These are phyloP conservation scores for Ganoderma resinaceum DNA, from an alignment of 1,284 basidiomycete species.

Conservation along the genomic window DNA sequence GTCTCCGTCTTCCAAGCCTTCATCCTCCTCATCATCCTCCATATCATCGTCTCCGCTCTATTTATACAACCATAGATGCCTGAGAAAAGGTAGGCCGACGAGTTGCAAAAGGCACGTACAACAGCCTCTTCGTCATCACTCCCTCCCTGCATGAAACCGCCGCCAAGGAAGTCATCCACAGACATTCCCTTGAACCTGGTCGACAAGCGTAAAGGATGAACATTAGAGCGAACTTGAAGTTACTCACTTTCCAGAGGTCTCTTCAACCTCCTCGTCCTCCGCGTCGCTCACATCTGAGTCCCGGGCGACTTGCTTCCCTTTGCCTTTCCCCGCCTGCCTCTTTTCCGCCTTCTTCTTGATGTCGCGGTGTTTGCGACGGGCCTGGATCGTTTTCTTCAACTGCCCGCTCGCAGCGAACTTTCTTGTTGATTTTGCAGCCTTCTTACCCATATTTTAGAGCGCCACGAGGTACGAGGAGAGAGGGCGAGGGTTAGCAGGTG, in stretches of 20 bases:
- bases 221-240: background rate
- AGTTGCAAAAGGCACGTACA: slow-evolving; percentile 9
- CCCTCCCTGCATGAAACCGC: slow-evolving; percentile 73
- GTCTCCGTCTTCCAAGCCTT: slow-evolving; percentile 58
- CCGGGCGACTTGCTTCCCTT: slow-evolving; percentile 45
- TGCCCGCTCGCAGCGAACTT: slow-evolving; percentile 90
- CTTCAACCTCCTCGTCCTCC: slow-evolving; percentile 48
- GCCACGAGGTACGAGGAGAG: background rate
- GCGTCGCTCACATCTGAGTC: slow-evolving; percentile 40
- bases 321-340: slow-evolving; percentile 56
- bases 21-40: slow-evolving; percentile 50
- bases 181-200: slow-evolving; percentile 63
- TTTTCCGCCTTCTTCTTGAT: slow-evolving; percentile 74
- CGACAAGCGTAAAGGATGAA: slow-evolving; percentile 2
- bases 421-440: slow-evolving; percentile 77
- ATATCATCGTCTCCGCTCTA: slow-evolving; percentile 34
- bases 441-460: slow-evolving; percentile 59
- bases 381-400: slow-evolving; percentile 85
- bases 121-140: slow-evolving; percentile 49
- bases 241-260: slow-evolving; percentile 38
- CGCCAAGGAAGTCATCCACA: slow-evolving; percentile 84
- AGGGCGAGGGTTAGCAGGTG: background rate
- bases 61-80: background rate
- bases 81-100: slow-evolving; percentile 1
- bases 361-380: slow-evolving; percentile 80